Evolutionary conservation across 2,329 filamentous ascomycete genomes (phyloP).

Genomic region (Colletotrichum tropicale): DNA sequence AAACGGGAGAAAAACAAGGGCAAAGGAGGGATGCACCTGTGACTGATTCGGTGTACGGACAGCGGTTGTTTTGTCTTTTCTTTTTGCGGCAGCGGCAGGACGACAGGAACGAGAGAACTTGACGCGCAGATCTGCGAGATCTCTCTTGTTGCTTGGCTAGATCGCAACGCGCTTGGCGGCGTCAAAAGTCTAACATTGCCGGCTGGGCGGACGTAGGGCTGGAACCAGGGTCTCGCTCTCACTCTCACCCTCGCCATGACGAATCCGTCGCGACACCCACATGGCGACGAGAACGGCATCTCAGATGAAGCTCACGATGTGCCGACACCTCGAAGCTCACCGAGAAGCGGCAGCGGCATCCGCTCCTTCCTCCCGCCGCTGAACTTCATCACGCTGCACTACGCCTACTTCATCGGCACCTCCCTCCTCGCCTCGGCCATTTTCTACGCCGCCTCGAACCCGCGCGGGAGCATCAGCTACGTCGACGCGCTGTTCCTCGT

Average conservation of each 20-base stretch:
- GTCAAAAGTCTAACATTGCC: not conserved
- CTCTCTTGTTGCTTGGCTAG: not conserved
- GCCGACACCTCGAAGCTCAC: not conserved
- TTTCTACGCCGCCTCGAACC: slow-evolving; percentile 63
- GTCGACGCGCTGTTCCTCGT: slow-evolving; percentile 71
- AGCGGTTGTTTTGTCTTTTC: not conserved
- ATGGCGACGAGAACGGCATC: not conserved
- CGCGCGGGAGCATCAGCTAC: slow-evolving; percentile 58
- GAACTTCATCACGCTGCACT: slow-evolving; percentile 70
- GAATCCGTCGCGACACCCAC: not conserved
- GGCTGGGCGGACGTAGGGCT: not conserved
- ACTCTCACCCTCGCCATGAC: not conserved
- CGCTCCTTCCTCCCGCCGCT: slow-evolving; percentile 38
- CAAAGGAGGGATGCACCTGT: not conserved
- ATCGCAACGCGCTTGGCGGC: not conserved
- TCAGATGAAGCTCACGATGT: not conserved
- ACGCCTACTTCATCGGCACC: slow-evolving; percentile 66
- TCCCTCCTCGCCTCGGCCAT: slow-evolving; percentile 61
- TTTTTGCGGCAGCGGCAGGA: not conserved
- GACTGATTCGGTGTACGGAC: not conserved
- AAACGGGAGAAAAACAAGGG: not conserved
- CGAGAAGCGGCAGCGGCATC: not conserved
- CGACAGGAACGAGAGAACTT: not conserved
- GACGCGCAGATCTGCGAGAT: not conserved
- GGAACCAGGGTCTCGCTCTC: not conserved